Percentiles rank a stretch among this genome's conserved stretches.
These are phyloP conservation scores for Baorangia bicolor DNA, from an alignment of 768 basidiomycete species.

Conservation along the genomic window DNA sequence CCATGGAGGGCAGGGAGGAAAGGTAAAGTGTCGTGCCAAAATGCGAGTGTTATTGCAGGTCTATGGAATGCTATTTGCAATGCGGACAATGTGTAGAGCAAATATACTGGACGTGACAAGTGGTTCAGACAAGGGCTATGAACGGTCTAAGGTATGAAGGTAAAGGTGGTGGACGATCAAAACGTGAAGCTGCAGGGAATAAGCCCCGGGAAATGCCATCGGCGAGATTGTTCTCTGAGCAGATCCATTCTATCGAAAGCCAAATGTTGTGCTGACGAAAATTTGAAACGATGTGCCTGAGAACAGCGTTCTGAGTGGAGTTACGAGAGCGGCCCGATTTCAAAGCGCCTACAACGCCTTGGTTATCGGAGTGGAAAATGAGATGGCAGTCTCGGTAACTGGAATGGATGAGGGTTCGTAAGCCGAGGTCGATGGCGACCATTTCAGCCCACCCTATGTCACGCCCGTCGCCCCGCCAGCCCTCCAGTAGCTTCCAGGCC, in stretches of 20 bases:
- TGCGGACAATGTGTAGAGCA: too few relatives aligned
- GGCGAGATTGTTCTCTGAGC: constrained; percentile 33
- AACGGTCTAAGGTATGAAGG: neutral
- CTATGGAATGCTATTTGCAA: too few relatives aligned
- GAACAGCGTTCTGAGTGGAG: neutral
- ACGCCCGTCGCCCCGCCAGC: neutral
- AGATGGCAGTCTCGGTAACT: constrained; percentile 26
- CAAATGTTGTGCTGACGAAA: neutral
- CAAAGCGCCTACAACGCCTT: constrained; percentile 32
- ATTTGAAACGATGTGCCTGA: neutral
- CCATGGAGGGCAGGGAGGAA: too few relatives aligned
- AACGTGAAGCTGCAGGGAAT: constrained; percentile 20
- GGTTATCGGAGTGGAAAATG: constrained; percentile 41
- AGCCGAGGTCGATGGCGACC: neutral
- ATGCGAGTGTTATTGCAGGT: too few relatives aligned
- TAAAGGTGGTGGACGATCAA: neutral
- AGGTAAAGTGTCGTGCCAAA: too few relatives aligned
- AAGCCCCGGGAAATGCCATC: constrained; percentile 39
- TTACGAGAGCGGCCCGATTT: neutral
- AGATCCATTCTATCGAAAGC: constrained; percentile 1
- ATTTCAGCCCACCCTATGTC: neutral
- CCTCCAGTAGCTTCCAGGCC: constrained; percentile 35
- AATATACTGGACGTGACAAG: too few relatives aligned
- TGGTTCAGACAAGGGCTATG: too few relatives aligned
- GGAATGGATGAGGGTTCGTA: neutral